Evolutionary conservation across 2,329 filamentous ascomycete genomes (phyloP).

Genomic region (Cladosporium sp.): DNA sequence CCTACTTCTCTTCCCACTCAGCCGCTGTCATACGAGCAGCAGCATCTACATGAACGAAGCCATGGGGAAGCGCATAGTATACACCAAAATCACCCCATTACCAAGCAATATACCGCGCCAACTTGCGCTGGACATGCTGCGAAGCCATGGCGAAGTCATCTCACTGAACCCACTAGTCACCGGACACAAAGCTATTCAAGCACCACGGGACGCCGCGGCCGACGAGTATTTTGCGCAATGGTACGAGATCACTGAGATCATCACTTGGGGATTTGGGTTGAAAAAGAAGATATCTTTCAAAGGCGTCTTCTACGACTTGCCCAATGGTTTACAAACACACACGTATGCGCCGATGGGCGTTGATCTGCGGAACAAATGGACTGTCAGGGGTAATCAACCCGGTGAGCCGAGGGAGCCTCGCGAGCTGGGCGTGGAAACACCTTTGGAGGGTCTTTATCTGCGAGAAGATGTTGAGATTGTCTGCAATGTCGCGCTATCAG

Average conservation of each 20-base stretch:
- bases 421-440: constrained; percentile 62
- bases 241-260: constrained; percentile 68
- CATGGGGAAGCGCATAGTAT: constrained; percentile 56
- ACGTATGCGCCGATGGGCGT: constrained; percentile 65
- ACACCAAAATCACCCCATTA: constrained; percentile 67
- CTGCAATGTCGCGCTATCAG: constrained; percentile 58
- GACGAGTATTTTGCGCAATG: constrained; percentile 71
- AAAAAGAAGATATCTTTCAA: constrained; percentile 65
- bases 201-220: constrained; percentile 62
- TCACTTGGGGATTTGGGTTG: constrained; percentile 64
- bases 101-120: constrained; percentile 67
- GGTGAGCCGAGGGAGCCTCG: constrained; percentile 59
- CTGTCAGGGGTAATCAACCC: constrained; percentile 64
- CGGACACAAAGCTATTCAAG: constrained; percentile 58
- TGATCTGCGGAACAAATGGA: constrained; percentile 65
- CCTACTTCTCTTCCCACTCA: background rate
- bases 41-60: constrained; percentile 10
- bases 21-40: background rate
- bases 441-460: constrained; percentile 62
- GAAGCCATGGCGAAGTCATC: constrained; percentile 60
- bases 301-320: constrained; percentile 68
- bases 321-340: constrained; percentile 68
- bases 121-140: constrained; percentile 67
- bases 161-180: constrained; percentile 66
- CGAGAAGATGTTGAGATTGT: constrained; percentile 68